phyloP scores from a whole-genome alignment of 208 protist species.

The Acanthamoeba castellanii region DNA sequence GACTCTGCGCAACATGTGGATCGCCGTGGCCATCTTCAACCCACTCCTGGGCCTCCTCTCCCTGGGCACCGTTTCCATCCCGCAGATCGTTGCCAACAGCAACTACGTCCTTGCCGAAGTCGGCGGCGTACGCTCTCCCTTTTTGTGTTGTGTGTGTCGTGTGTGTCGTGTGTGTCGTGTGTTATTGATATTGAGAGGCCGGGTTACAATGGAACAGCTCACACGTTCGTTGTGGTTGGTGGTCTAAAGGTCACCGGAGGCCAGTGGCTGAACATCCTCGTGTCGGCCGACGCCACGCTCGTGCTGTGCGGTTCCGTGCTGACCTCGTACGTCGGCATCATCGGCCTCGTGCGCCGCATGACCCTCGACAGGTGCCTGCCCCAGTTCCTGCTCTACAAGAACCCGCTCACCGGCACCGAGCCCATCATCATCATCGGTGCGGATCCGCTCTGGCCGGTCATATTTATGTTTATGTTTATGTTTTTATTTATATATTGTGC shows the following conservation, averaged over 20 bases:
- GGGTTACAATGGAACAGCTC: too few species aligned
- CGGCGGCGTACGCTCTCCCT: neutral
- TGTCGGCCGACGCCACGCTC: constrained; percentile 88
- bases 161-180: too few species aligned
- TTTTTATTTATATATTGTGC: neutral
- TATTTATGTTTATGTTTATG: too few species aligned
- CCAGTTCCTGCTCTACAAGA: constrained; percentile 81
- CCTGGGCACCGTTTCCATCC: constrained; percentile 71
- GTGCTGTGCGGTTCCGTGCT: constrained; percentile 91
- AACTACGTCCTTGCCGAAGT: constrained; percentile 66
- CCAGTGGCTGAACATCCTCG: constrained; percentile 78
- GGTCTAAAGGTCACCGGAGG: neutral
- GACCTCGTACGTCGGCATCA: constrained; percentile 92
- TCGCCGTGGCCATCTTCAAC: constrained; percentile 88
- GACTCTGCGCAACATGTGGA: constrained; percentile 92
- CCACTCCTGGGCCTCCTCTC: constrained; percentile 86
- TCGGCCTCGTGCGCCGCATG: constrained; percentile 88
- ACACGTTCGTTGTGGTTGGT: too few species aligned
- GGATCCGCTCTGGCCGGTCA: too few species aligned
- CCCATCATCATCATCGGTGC: constrained; percentile 83
- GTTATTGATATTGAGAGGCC: too few species aligned
- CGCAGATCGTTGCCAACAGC: constrained; percentile 30
- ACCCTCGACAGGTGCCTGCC: constrained; percentile 88
- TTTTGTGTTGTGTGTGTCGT: too few species aligned
- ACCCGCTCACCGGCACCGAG: constrained; percentile 80